A percentile compares a stretch with the other conserved stretches of the same genome.
Evolutionary conservation across 495 filamentous ascomycete species (phyloP).

Genomic region (Hypoxylon lienhwacheense): DNA sequence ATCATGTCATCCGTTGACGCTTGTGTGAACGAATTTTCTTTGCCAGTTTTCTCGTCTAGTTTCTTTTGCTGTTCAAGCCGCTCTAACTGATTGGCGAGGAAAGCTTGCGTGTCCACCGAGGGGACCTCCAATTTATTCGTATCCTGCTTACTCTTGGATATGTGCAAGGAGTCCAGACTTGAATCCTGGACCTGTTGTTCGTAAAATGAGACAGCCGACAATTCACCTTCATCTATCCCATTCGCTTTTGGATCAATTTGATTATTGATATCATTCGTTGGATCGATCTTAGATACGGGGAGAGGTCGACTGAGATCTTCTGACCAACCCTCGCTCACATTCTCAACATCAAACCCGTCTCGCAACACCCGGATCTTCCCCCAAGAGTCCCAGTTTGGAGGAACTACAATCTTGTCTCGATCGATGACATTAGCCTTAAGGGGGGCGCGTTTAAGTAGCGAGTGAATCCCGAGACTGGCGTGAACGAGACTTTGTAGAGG

Average conservation of each 20-base stretch:
- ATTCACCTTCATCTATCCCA: slow-evolving; percentile 38
- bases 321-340: slow-evolving; percentile 79
- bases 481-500: slow-evolving; percentile 82
- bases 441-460: slow-evolving; percentile 77
- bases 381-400: slow-evolving; percentile 98
- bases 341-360: slow-evolving; percentile 94
- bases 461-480: slow-evolving; percentile 85
- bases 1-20: slow-evolving; percentile 60
- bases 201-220: slow-evolving; percentile 69
- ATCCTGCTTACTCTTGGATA: slow-evolving; percentile 52
- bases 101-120: slow-evolving; percentile 75
- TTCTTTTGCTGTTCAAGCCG: slow-evolving; percentile 68
- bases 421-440: slow-evolving; percentile 96
- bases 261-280: slow-evolving; percentile 6
- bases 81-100: slow-evolving; percentile 73
- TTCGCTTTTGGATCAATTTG: slow-evolving; percentile 12
- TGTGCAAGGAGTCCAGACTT: slow-evolving; percentile 60
- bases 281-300: slow-evolving; percentile 37
- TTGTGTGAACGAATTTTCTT: slow-evolving; percentile 52
- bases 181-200: slow-evolving; percentile 79
- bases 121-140: slow-evolving; percentile 65
- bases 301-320: slow-evolving; percentile 69
- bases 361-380: slow-evolving; percentile 91
- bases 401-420: slow-evolving; percentile 89
- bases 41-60: slow-evolving; percentile 61